Evolutionary conservation across 768 basidiomycete species (phyloP).

Genomic region (Agrocybe chaxingu): DNA sequence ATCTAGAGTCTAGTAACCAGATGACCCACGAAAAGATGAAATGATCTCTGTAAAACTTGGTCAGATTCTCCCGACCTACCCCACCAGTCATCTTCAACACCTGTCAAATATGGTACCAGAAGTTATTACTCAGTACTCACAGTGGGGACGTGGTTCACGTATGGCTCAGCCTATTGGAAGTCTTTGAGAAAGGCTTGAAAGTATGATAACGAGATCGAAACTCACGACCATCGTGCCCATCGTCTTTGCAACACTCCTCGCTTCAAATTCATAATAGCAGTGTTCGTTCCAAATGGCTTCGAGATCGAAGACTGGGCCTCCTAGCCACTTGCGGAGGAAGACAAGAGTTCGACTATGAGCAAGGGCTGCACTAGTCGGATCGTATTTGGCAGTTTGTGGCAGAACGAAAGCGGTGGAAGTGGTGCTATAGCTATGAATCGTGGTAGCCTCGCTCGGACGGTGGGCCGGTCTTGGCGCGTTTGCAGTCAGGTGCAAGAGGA

Average conservation of each 20-base stretch:
- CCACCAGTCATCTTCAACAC: constrained; percentile 49
- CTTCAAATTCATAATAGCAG: constrained; percentile 50
- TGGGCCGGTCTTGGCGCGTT: constrained; percentile 18
- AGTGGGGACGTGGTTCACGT: constrained; percentile 59
- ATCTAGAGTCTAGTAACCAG: not conserved
- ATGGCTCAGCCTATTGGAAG: constrained; percentile 44
- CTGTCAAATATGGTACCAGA: not conserved
- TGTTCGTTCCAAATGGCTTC: constrained; percentile 65
- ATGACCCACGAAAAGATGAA: constrained; percentile 46
- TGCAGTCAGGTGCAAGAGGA: constrained; percentile 32
- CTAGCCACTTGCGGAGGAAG: constrained; percentile 41
- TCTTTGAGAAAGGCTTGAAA: not conserved
- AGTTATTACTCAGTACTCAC: constrained; percentile 22
- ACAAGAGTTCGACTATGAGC: constrained; percentile 45
- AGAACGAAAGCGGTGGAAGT: constrained; percentile 40
- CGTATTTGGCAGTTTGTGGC: constrained; percentile 37
- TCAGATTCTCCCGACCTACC: constrained; percentile 44
- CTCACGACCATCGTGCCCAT: constrained; percentile 55
- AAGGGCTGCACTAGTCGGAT: constrained; percentile 36
- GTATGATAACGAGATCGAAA: constrained; percentile 3
- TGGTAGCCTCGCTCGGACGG: constrained; percentile 17
- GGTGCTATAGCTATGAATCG: constrained; percentile 25
- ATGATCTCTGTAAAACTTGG: constrained; percentile 54
- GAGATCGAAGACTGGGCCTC: constrained; percentile 52
- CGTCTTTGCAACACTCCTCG: constrained; percentile 47